phyloP scores from a whole-genome alignment of 495 filamentous ascomycete genomes.

The Hamigera avellanea region DNA sequence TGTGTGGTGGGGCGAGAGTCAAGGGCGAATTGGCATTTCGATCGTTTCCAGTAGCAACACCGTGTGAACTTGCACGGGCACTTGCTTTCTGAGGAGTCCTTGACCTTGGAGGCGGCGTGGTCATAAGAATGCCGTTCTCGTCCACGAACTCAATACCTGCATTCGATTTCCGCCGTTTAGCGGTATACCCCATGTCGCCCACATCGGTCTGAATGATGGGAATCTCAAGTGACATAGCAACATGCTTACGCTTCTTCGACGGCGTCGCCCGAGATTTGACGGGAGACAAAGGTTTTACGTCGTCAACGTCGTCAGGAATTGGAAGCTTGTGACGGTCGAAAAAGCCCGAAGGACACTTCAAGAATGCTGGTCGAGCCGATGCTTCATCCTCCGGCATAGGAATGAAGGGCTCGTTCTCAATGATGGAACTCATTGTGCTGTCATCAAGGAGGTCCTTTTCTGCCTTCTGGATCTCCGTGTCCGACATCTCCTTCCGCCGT shows the following conservation, averaged over 20 bases:
- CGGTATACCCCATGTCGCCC: constrained; percentile 1
- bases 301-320: constrained; percentile 21
- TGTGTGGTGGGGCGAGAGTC: too few relatives aligned
- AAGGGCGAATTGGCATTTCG: too few relatives aligned
- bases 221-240: neutral
- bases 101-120: constrained; percentile 5
- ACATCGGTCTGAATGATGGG: constrained; percentile 3
- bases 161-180: constrained; percentile 8
- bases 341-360: constrained; percentile 19
- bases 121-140: constrained; percentile 15
- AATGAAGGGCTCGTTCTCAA: constrained; percentile 58
- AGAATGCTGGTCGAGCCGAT: constrained; percentile 10
- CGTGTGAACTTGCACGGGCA: too few relatives aligned
- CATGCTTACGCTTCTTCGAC: constrained; percentile 8
- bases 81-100: neutral
- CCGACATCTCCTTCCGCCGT: constrained; percentile 65
- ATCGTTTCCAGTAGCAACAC: too few relatives aligned
- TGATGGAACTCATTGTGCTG: constrained; percentile 62
- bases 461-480: constrained; percentile 56
- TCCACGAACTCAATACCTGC: constrained; percentile 1
- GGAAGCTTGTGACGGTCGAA: constrained; percentile 31
- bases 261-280: constrained; percentile 1
- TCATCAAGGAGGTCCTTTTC: constrained; percentile 65
- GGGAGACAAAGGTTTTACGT: neutral
- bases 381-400: constrained; percentile 37